Evolutionary conservation across 1,139 yeast genomes (phyloP), one percentile per base, ranked within the genome.

Genomic region (Taphrina pruni): DNA sequence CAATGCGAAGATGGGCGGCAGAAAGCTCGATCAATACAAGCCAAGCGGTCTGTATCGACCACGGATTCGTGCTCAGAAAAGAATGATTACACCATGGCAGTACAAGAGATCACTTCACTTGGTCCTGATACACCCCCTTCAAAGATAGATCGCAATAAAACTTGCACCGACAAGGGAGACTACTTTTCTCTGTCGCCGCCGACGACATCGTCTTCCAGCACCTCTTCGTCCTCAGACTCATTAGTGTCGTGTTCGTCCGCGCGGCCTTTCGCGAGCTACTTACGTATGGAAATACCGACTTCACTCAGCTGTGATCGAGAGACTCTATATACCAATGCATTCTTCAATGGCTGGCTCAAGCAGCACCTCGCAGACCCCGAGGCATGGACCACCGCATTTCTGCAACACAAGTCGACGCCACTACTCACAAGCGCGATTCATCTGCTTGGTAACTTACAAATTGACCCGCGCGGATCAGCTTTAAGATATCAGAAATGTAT

Each of bases 261-360:
- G 32, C 1, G 32, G 32, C 4, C 32, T 4, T 26, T 45, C n/a
- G 48, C 48, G 12, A 14, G 48, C 12, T 14, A 45, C 2, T 3
- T 45, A n/a, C 3, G 0, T 45, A 7, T n/a, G 12, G 2, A 17
- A 4, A 21, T 50, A 11, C 54, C 54, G 36, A 8, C 36, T 21
- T 21, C 36, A 3, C 36, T 50, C 6, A 35, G 21, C n/a, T 20
- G 14, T 3, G 54, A 50, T 36, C 20, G n/a, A 50, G 54, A 26
- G 2, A 50, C n/a, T 3, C 54, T 50, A 1, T 50, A 50, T 21
- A 50, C 54, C 36, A 50, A 50, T 50, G 54, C 54, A 11, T 50
- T 50, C 54, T 50, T 50, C 54, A 50, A 50, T 50, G 54, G 54
- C 32, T 50, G 54, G 54, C 54, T 50, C 36, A 50, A 50, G 2